Base-by-base conservation (phyloP, 164 flowering plant species). In the Sedum album region DNA sequence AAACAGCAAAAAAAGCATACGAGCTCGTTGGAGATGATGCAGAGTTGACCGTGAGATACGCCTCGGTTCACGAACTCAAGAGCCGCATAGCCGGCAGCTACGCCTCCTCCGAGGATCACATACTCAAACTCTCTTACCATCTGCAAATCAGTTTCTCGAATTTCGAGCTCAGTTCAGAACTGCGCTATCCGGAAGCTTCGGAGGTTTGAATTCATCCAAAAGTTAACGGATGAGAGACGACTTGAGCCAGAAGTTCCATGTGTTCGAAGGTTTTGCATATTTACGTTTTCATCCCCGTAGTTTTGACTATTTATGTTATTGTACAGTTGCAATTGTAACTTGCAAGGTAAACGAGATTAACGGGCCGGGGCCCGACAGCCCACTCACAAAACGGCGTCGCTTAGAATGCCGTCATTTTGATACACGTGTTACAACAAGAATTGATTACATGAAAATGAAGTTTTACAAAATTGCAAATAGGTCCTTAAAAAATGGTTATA, bases 81-180 rank as follows among this genome's bases (percentile, higher is more conserved):
- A 71, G 98, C 97, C 21, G 98, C 98, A 72, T 93, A 93, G 11
- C 98, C 98, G 76, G 97, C 96, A 6, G 98, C 91, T 2, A 91
- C 97, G 5, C 98, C 98, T 53, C 98, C 97, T 18, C 98, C 98
- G 2, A 93, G 81, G 72, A 93, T 89, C 74, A 93, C 98, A 74
- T 93, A 91, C 67, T 85, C 84, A 72, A 91, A 91, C 0, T 96
- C 97, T 74, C 98, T 86, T 60, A 93, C 96, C 97, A 93, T 93
- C 62, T 65, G 68, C 60, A 21, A 17, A 25, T 25, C 26, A 28
- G 11, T 7, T 7, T 1, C 13, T 51, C 28, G 26, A 23, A 6
- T 51, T 51, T 23, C 10, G 31, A 26, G 18, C 61, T 53, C 9
- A 9, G 13, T 3, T 39, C 13, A 10, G 42, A 39, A 14, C 15